A percentile compares a stretch with the other conserved stretches of the same genome.
Conservation (phyloP, 208 protist species). For the Leishmania tarentolae region DNA sequence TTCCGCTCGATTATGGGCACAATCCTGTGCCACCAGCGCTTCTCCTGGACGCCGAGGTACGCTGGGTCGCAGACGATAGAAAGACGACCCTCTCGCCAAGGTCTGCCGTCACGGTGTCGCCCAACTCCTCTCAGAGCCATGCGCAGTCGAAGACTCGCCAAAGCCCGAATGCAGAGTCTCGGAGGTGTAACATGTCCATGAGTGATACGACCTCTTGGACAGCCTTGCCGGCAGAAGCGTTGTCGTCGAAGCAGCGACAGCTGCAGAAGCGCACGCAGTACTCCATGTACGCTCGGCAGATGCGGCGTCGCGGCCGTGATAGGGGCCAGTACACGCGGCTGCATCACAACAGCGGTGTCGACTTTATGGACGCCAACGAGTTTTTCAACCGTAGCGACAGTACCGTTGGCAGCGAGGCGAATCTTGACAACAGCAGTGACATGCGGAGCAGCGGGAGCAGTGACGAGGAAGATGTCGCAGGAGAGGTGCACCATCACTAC, state of each 20-base stretch:
- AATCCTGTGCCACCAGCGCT: background rate
- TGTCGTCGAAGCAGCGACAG: background rate
- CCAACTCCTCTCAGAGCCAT: background rate
- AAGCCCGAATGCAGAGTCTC: background rate
- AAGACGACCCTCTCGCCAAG: background rate
- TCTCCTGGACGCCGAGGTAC: background rate
- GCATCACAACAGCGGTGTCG: slow-evolving; percentile 12
- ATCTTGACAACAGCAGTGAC: background rate
- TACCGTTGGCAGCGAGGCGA: background rate
- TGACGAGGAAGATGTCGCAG: background rate
- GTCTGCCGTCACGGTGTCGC: background rate
- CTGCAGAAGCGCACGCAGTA: slow-evolving; percentile 28
- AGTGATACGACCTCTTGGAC: background rate
- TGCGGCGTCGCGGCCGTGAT: slow-evolving; percentile 2
- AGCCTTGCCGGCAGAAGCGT: background rate
- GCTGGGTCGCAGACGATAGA: background rate
- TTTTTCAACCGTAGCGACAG: slow-evolving; percentile 25
- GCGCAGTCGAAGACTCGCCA: background rate
- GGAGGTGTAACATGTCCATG: background rate
- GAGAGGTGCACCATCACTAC: background rate
- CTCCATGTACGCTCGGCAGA: slow-evolving; percentile 26
- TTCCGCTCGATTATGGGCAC: background rate
- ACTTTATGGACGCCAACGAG: slow-evolving; percentile 25
- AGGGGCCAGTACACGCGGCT: background rate
- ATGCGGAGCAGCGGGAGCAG: background rate